Base-by-base conservation (phyloP, 129 eudicot species). In the Deinandra increscens region DNA sequence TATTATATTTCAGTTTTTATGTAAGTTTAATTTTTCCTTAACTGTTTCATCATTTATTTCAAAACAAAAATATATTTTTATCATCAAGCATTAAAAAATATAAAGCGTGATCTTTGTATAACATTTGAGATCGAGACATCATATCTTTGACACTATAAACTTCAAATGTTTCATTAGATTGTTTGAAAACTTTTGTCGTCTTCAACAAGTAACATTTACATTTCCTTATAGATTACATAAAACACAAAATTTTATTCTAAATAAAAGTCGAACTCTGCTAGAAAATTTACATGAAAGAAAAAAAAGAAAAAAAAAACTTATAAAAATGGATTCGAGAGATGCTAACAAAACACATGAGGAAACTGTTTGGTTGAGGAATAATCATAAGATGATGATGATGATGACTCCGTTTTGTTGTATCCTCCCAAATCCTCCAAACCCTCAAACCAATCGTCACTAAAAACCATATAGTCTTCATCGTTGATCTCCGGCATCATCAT, bases 351-450 rank as follows among this genome's bases (percentile, higher is more conserved):
- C 75, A 72, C 60, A 61, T 60, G 53, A 49, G 84, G 84, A 69
- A 73, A 66, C 33, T 74, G 72, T 9, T 43, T 41, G 20, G 63
- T 38, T 58, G 64, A 58, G 12, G 81, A 73, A 72, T 46, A 49
- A 58, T 73, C 59, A 26, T 22, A 61, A 59, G 74, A 70, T 9
- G 77, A 66, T 45, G 76, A 48, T 20, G 74, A 70, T 9, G 77
- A 66, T 45, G 76, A 48, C 29, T 78, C 79, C 19, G 75, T 74
- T 51, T 59, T 39, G 3, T 26, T 26, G 17, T 71, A 60, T 1
- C 74, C 83, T 67, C 79, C 88, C 22, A 91, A 76, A 68, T 88
- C 88, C 36, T 84, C 91, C 51, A 91, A 78, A 11, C 94, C 96
- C 51, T 73, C 84, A 60, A 91, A 91, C 75, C 88, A 91, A 69